These are phyloP conservation scores for Sarocladiaceae sp. DNA, from an alignment of 2,329 filamentous ascomycete genomes.

Conservation along the genomic window DNA sequence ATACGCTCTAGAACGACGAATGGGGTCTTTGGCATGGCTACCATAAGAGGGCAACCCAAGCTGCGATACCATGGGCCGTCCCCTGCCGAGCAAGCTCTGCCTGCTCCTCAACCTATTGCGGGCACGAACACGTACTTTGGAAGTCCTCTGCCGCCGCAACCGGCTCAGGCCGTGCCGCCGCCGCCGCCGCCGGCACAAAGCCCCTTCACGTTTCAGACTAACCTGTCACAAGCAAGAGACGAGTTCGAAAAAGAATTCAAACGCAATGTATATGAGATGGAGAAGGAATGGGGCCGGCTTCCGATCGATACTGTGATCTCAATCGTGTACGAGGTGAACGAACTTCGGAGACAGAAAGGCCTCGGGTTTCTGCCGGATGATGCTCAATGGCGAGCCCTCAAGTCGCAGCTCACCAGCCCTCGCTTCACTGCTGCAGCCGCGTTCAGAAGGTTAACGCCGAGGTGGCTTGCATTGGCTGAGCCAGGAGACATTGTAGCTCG, in stretches of 20 bases:
- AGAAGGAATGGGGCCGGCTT: neutral
- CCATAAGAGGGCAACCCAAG: neutral
- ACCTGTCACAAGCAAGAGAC: slow-evolving; percentile 13
- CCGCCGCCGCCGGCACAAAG: neutral
- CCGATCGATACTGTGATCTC: no score
- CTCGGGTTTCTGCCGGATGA: slow-evolving; percentile 26
- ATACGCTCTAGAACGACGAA: slow-evolving; percentile 5
- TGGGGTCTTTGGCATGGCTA: slow-evolving; percentile 1
- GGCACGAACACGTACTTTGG: slow-evolving; percentile 33
- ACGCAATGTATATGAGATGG: neutral
- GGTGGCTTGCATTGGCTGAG: slow-evolving; percentile 22
- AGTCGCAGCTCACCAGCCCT: slow-evolving; percentile 18
- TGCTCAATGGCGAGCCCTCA: slow-evolving; percentile 28
- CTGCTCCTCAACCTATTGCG: slow-evolving; percentile 25
- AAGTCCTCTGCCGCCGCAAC: slow-evolving; percentile 11
- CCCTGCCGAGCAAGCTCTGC: neutral
- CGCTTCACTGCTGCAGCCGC: slow-evolving; percentile 26
- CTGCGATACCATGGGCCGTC: slow-evolving; percentile 4
- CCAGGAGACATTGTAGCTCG: slow-evolving; percentile 21
- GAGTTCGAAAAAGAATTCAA: slow-evolving; percentile 18
- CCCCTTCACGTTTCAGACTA: slow-evolving; percentile 5
- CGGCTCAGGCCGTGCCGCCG: no score
- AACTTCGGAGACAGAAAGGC: slow-evolving; percentile 17
- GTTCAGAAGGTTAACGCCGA: slow-evolving; percentile 18
- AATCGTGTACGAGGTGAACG: slow-evolving; percentile 20